A percentile compares a stretch with the other conserved stretches of the same genome.
Conservation (phyloP, 2,329 filamentous ascomycete genomes). For the Alternaria gansuensis region DNA sequence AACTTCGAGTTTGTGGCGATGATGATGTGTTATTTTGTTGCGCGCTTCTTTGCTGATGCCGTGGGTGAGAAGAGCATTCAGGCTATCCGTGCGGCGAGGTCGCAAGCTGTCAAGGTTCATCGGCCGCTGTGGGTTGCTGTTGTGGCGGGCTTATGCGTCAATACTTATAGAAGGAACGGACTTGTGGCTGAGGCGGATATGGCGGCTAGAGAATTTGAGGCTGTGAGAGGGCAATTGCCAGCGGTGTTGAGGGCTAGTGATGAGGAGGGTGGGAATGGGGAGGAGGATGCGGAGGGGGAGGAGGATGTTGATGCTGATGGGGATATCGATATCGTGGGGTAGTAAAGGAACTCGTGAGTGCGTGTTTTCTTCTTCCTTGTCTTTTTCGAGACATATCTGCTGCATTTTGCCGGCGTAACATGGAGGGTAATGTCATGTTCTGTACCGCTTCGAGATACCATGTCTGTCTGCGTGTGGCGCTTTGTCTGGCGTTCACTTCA, state of each 20-base stretch:
- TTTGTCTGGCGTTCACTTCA: not conserved
- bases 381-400: not conserved
- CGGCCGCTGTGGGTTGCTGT: constrained; percentile 46
- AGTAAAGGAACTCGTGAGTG: not conserved
- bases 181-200: constrained; percentile 37
- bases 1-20: constrained; percentile 86
- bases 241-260: constrained; percentile 27
- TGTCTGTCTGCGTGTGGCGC: not conserved
- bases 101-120: constrained; percentile 35
- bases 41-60: constrained; percentile 80
- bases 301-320: constrained; percentile 16
- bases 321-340: not conserved
- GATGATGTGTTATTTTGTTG: constrained; percentile 84
- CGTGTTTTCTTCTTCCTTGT: not conserved
- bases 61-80: constrained; percentile 70
- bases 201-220: constrained; percentile 33
- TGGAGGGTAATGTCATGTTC: not conserved
- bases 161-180: constrained; percentile 41
- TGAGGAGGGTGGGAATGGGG: constrained; percentile 28
- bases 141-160: constrained; percentile 43
- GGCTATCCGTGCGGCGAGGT: constrained; percentile 51
- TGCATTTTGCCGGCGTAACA: not conserved
- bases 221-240: constrained; percentile 38
- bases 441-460: constrained; percentile 3
- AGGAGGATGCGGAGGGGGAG: constrained; percentile 37